A percentile compares a stretch with the other conserved stretches of the same genome.
phyloP scores from a whole-genome alignment of 2,329 filamentous ascomycete genomes.

The Aspergillus ruber region DNA sequence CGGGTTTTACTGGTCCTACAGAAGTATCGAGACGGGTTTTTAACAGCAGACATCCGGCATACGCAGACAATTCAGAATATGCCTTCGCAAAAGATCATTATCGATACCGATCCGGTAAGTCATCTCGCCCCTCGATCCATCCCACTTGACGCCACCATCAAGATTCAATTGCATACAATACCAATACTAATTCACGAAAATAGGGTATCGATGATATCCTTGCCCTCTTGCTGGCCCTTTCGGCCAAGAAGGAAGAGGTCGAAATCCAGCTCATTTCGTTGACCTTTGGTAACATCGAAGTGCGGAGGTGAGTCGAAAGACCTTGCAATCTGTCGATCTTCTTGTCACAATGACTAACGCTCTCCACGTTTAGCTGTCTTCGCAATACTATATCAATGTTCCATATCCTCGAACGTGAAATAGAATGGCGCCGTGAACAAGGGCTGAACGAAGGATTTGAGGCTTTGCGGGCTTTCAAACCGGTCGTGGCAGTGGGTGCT shows the following conservation, averaged over 20 bases:
- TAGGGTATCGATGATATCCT: conserved; percentile 83
- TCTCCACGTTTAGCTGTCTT: conserved; percentile 56
- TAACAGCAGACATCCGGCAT: no score
- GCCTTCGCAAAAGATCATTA: conserved; percentile 74
- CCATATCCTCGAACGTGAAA: conserved; percentile 83
- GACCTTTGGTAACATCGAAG: conserved; percentile 88
- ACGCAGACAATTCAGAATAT: conserved; percentile 33
- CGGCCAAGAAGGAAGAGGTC: conserved; percentile 73
- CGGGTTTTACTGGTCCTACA: no score
- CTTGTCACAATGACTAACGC: no score
- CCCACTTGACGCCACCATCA: neutral
- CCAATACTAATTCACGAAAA: neutral
- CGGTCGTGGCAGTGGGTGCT: conserved; percentile 79
- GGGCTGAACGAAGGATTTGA: conserved; percentile 66
- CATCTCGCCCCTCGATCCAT: neutral
- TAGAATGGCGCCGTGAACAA: conserved; percentile 68
- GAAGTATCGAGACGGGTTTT: no score
- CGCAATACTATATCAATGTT: conserved; percentile 87
- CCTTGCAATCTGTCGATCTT: neutral
- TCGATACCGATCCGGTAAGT: conserved; percentile 86
- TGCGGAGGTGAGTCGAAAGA: conserved; percentile 57
- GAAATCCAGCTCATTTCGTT: conserved; percentile 80
- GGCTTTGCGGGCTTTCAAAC: conserved; percentile 64
- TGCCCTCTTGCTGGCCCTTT: conserved; percentile 78
- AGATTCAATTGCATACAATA: no score